A percentile compares a stretch with the other conserved stretches of the same genome.
phyloP scores from a whole-genome alignment of 2,329 filamentous ascomycete species.

The Fusarium transvaalense region DNA sequence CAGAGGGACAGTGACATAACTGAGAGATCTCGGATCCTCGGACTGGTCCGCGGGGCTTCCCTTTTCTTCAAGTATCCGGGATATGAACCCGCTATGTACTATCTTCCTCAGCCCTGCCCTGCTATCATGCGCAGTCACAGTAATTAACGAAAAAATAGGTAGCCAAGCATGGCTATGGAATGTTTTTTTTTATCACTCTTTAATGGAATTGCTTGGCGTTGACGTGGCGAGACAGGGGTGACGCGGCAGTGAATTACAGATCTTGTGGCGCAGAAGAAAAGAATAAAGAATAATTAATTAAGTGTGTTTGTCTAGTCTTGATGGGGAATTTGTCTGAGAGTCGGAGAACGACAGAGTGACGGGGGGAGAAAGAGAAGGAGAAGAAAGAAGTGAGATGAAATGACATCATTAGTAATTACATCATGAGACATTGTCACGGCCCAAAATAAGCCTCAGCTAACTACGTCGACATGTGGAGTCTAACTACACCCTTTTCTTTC shows the following conservation, averaged over 20 bases:
- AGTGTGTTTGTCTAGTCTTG: not conserved
- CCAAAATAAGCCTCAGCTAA: slow-evolving; percentile 27
- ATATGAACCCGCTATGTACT: not conserved
- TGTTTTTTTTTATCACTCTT: slow-evolving; percentile 2
- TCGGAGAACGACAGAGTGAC: not conserved
- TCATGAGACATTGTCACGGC: slow-evolving; percentile 19
- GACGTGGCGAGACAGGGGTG: slow-evolving; percentile 21
- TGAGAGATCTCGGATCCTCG: slow-evolving; percentile 14
- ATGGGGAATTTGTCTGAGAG: slow-evolving; percentile 1
- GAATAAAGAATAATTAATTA: not conserved
- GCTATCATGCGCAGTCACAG: not conserved
- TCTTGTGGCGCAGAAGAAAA: slow-evolving; percentile 14
- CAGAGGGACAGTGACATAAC: slow-evolving; percentile 7
- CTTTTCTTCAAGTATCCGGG: slow-evolving; percentile 19
- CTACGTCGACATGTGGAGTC: slow-evolving; percentile 28
- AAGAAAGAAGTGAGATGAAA: not conserved
- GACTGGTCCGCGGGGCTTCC: slow-evolving; percentile 9
- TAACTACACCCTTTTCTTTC: not conserved
- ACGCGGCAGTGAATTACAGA: slow-evolving; percentile 14
- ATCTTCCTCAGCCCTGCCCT: slow-evolving; percentile 19
- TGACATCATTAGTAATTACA: slow-evolving; percentile 37
- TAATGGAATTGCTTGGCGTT: slow-evolving; percentile 14
- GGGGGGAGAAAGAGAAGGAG: not conserved
- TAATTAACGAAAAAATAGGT: not conserved
- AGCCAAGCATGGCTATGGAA: slow-evolving; percentile 13